These are phyloP conservation scores for Neurospora sp. DNA, from an alignment of 495 filamentous ascomycete species.

Conservation along the genomic window DNA sequence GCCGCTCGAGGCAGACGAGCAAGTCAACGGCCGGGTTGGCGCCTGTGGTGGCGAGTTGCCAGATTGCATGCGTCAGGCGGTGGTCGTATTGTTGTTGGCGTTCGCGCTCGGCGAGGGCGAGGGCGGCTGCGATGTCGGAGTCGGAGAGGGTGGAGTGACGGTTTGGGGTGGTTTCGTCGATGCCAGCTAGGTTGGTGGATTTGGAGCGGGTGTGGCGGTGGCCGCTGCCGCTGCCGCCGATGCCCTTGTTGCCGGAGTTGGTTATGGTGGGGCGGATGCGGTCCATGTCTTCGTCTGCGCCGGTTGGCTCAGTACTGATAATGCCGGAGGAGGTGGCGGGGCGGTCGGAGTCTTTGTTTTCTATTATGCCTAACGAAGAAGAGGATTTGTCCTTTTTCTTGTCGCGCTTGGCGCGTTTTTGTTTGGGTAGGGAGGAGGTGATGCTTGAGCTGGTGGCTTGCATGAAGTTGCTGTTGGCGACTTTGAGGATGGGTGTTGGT, in stretches of 20 bases:
- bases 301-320: not conserved
- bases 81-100: constrained; percentile 74
- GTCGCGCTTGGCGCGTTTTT: constrained; percentile 48
- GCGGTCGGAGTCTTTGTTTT: not conserved
- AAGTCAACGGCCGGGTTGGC: constrained; percentile 93
- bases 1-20: constrained; percentile 83
- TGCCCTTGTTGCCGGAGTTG: constrained; percentile 8
- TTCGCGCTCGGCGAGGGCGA: constrained; percentile 43
- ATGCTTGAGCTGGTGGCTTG: constrained; percentile 82
- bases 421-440: constrained; percentile 63
- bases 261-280: constrained; percentile 22
- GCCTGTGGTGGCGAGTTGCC: constrained; percentile 84
- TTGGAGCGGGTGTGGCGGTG: constrained; percentile 23
- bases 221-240: constrained; percentile 4
- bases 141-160: constrained; percentile 15
- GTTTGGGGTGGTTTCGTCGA: constrained; percentile 24
- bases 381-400: constrained; percentile 23
- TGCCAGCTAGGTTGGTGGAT: constrained; percentile 15
- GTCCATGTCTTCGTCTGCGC: constrained; percentile 30
- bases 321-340: not conserved
- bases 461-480: constrained; percentile 92
- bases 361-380: not conserved
- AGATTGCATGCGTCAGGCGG: constrained; percentile 82
- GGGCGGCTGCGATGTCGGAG: constrained; percentile 17
- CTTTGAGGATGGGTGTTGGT: constrained; percentile 84